A percentile compares a stretch with the other conserved stretches of the same genome.
These are phyloP conservation scores for Physaria fendleri DNA, from an alignment of 345 rosid genomes.

Conservation along the genomic window DNA sequence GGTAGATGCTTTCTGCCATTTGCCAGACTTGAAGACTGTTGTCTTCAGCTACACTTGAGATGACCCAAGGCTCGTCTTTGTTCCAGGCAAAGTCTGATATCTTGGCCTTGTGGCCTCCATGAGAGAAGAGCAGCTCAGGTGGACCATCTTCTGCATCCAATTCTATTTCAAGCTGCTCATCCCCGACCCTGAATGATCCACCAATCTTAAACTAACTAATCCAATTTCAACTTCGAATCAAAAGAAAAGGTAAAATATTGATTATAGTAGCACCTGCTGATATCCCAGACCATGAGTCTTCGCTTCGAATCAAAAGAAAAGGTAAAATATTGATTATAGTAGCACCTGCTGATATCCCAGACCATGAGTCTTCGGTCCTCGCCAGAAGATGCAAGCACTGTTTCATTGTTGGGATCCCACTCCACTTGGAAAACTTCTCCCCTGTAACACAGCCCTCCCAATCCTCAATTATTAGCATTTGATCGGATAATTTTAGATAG, in stretches of 20 bases:
- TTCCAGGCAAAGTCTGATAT: conserved; percentile 87
- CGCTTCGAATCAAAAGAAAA: conserved; percentile 15
- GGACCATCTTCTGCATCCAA: conserved; percentile 82
- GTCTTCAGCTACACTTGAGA: conserved; percentile 77
- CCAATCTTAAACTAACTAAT: conserved; percentile 4
- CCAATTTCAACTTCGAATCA: background rate
- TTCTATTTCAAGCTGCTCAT: conserved; percentile 69
- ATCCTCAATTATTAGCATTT: background rate
- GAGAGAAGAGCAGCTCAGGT: conserved; percentile 76
- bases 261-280: conserved; percentile 61
- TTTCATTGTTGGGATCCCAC: conserved; percentile 96
- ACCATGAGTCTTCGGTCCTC: conserved; percentile 89
- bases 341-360: conserved; percentile 97
- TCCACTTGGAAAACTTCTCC: conserved; percentile 95
- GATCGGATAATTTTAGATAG: background rate
- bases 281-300: conserved; percentile 92
- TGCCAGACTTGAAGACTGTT: conserved; percentile 73
- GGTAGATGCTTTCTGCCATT: conserved; percentile 71
- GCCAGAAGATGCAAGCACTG: conserved; percentile 86
- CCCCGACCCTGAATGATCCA: conserved; percentile 52
- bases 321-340: background rate
- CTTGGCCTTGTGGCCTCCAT: conserved; percentile 79
- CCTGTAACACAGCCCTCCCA: conserved; percentile 33
- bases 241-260: background rate
- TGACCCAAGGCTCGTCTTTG: conserved; percentile 62